phyloP scores from a whole-genome alignment of 768 basidiomycete genomes.

The Amanita fuliginea region DNA sequence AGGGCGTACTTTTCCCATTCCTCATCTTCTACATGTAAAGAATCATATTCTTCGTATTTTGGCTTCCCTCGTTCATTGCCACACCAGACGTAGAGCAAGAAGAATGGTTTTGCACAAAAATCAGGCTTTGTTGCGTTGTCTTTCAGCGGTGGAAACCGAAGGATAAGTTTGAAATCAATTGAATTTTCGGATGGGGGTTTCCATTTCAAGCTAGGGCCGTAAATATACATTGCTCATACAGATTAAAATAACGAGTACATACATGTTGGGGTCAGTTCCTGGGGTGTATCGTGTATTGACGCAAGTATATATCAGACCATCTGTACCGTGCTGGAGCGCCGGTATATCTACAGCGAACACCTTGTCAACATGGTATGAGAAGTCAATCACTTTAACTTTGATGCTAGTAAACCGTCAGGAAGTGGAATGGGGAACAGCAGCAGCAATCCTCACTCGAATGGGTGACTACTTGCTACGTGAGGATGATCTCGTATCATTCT shows the following conservation, averaged over 20 bases:
- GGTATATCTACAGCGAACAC: slow-evolving; percentile 83
- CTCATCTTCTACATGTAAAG: slow-evolving; percentile 73
- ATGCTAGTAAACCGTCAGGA: slow-evolving; percentile 40
- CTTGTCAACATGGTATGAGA: slow-evolving; percentile 80
- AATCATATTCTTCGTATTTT: slow-evolving; percentile 79
- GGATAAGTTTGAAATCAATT: slow-evolving; percentile 90
- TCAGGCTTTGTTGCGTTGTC: slow-evolving; percentile 55
- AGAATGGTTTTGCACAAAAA: slow-evolving; percentile 75
- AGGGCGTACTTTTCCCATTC: slow-evolving; percentile 85
- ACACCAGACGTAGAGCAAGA: slow-evolving; percentile 73
- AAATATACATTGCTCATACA: slow-evolving; percentile 5
- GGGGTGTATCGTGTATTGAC: slow-evolving; percentile 78
- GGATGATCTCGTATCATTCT: slow-evolving; percentile 63
- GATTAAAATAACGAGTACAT: slow-evolving; percentile 14
- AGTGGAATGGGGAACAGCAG: not conserved
- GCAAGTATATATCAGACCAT: slow-evolving; percentile 95
- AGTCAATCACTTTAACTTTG: slow-evolving; percentile 75
- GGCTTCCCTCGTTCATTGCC: slow-evolving; percentile 47
- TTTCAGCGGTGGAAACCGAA: slow-evolving; percentile 75
- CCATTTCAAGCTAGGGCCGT: slow-evolving; percentile 79
- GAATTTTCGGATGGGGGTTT: slow-evolving; percentile 98
- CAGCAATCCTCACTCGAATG: slow-evolving; percentile 65
- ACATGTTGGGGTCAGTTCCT: slow-evolving; percentile 86
- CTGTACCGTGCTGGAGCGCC: slow-evolving; percentile 79
- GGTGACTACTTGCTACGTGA: slow-evolving; percentile 47